phyloP scores from a whole-genome alignment of 169 alveolate genomes.

The Cryptosporidium bovis region DNA sequence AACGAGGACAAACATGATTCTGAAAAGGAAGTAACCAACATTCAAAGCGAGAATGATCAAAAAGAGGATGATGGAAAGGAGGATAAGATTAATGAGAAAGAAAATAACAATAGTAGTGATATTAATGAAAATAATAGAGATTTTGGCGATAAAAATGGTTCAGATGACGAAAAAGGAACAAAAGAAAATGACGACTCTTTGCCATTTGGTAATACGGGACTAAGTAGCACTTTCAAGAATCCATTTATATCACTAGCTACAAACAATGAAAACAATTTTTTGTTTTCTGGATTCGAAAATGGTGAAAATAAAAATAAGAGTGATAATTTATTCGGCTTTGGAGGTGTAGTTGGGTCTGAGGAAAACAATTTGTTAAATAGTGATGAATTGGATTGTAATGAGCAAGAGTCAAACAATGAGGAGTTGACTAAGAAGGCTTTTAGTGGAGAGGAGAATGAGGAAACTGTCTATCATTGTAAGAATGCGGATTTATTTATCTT shows the following conservation, averaged over 20 bases:
- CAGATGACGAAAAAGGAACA: neutral
- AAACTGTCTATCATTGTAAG: slow-evolving; percentile 48
- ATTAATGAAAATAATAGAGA: neutral
- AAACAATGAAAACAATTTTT: slow-evolving; percentile 30
- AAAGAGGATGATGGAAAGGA: neutral
- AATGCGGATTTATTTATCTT: slow-evolving; percentile 46
- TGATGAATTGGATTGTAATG: slow-evolving; percentile 7
- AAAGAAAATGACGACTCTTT: slow-evolving; percentile 14
- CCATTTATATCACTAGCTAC: slow-evolving; percentile 51
- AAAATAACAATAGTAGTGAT: neutral
- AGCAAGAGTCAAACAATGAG: slow-evolving; percentile 23
- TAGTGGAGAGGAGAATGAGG: slow-evolving; percentile 69
- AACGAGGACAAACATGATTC: neutral
- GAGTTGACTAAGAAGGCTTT: slow-evolving; percentile 23
- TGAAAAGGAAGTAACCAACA: neutral
- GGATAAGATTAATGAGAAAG: neutral
- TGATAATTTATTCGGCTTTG: neutral
- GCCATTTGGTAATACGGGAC: slow-evolving; percentile 64
- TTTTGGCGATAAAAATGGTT: neutral
- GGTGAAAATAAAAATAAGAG: neutral
- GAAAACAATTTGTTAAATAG: neutral
- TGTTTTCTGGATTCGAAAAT: slow-evolving; percentile 51
- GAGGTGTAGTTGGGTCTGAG: neutral
- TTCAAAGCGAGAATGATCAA: neutral
- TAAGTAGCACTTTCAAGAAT: slow-evolving; percentile 52